phyloP scores from a whole-genome alignment of 2,329 filamentous ascomycete genomes.

The Penicillium sp. region DNA sequence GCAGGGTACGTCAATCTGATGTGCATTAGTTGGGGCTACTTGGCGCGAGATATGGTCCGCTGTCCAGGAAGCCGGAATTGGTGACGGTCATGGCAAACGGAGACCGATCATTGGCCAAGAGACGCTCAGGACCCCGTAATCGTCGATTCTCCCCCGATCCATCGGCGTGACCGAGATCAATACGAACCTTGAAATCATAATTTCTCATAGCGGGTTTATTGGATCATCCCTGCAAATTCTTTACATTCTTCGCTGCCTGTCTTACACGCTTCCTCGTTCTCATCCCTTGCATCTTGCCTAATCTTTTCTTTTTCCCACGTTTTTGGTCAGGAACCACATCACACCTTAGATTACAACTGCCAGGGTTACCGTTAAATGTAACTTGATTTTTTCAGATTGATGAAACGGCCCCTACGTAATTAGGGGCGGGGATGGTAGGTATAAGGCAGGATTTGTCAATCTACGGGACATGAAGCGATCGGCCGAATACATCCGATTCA shows the following conservation, averaged over 20 bases:
- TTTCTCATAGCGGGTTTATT: neutral
- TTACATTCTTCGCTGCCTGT: neutral
- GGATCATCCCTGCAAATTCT: neutral
- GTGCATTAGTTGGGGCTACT: constrained; percentile 6
- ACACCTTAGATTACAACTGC: neutral
- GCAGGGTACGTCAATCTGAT: constrained; percentile 12
- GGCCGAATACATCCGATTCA: neutral
- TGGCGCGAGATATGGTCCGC: constrained; percentile 2
- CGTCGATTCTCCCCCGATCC: neutral
- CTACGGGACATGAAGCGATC: neutral
- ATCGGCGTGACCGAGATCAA: constrained; percentile 2
- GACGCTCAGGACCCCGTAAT: neutral
- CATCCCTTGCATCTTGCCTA: neutral
- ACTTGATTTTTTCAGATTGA: neutral
- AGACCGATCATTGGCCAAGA: constrained; percentile 8
- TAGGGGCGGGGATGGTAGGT: no score
- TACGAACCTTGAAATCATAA: neutral
- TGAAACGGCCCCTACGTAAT: neutral
- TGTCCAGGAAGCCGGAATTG: constrained; percentile 11
- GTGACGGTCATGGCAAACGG: neutral
- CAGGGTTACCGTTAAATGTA: neutral
- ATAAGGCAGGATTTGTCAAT: neutral
- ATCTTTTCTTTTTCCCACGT: neutral
- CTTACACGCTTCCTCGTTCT: neutral
- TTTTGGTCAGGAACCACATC: neutral